Evolutionary conservation across 2,329 filamentous ascomycete species (phyloP).

Genomic region (Sclerotinia glacialis): DNA sequence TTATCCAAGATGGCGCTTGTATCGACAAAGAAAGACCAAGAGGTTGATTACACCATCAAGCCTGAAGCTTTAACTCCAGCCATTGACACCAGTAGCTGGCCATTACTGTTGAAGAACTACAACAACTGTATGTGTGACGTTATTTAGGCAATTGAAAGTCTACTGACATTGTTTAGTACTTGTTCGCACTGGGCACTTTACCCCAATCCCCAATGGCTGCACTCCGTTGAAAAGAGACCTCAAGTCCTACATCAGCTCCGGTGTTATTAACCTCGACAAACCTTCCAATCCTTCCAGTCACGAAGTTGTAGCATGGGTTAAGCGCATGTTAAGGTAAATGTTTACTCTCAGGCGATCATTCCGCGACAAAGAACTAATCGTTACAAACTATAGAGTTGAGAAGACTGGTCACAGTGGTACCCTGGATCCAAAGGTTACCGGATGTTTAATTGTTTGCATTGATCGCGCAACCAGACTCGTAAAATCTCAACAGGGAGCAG

Average conservation of each 20-base stretch:
- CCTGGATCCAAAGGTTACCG: conserved; percentile 96
- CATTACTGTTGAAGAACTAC: conserved; percentile 93
- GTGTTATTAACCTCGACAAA: conserved; percentile 98
- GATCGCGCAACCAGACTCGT: conserved; percentile 96
- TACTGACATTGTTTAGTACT: conserved; percentile 59
- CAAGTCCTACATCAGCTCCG: conserved; percentile 94
- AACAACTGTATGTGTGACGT: conserved; percentile 67
- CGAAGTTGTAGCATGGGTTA: conserved; percentile 99
- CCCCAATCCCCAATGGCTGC: conserved; percentile 90
- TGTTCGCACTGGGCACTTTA: conserved; percentile 93
- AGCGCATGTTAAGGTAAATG: conserved; percentile 84
- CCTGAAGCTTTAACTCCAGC: conserved; percentile 76
- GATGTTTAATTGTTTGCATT: conserved; percentile 91
- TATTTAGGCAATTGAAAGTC: conserved; percentile 21
- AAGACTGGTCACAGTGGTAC: conserved; percentile 99
- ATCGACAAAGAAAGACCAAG: conserved; percentile 44
- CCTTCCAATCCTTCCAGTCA: conserved; percentile 96
- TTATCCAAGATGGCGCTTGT: conserved; percentile 47
- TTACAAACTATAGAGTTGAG: conserved; percentile 61
- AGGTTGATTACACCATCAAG: conserved; percentile 85
- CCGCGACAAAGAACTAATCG: conserved; percentile 20
- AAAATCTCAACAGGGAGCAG: conserved; percentile 97
- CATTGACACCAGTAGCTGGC: conserved; percentile 86
- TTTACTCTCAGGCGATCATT: background rate
- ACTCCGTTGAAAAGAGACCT: conserved; percentile 89